phyloP scores from a whole-genome alignment of 2,329 filamentous ascomycete genomes.

The Diaporthe velutina region DNA sequence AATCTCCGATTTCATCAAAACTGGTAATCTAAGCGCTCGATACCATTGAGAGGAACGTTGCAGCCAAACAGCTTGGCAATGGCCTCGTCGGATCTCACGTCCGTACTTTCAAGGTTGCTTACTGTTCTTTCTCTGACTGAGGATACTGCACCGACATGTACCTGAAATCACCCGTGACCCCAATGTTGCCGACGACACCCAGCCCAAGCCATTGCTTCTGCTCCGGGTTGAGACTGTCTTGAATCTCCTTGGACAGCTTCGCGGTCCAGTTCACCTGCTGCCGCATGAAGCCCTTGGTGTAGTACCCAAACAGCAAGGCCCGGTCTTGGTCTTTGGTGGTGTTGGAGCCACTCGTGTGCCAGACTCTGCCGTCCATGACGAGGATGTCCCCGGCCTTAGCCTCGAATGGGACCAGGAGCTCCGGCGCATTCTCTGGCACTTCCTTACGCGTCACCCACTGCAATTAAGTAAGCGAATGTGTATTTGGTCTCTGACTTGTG shows the following conservation, averaged over 20 bases:
- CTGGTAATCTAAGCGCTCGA: too few species aligned
- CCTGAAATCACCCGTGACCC: conserved; percentile 37
- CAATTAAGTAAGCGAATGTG: accelerated
- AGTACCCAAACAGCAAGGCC: conserved; percentile 50
- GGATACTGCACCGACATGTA: conserved; percentile 40
- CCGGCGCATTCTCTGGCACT: conserved; percentile 44
- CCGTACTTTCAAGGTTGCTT: not conserved
- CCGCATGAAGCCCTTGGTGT: conserved; percentile 47
- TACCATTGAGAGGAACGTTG: too few species aligned
- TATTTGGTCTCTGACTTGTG: too few species aligned
- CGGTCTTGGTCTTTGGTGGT: conserved; percentile 48
- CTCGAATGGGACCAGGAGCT: conserved; percentile 48
- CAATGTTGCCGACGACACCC: conserved; percentile 40
- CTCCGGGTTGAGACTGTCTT: conserved; percentile 43
- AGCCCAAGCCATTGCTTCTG: conserved; percentile 48
- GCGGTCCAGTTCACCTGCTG: conserved; percentile 51
- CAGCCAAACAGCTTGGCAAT: too few species aligned
- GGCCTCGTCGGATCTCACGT: not conserved
- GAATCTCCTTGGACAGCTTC: conserved; percentile 46
- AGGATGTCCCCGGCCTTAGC: conserved; percentile 49
- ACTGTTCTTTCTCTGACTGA: not conserved
- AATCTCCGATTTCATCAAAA: too few species aligned
- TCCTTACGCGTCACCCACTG: conserved; percentile 35
- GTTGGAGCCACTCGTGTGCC: conserved; percentile 51
- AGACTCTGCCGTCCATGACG: conserved; percentile 50